phyloP scores from a whole-genome alignment of 2,329 filamentous ascomycete genomes.

The Madurella fahalii region DNA sequence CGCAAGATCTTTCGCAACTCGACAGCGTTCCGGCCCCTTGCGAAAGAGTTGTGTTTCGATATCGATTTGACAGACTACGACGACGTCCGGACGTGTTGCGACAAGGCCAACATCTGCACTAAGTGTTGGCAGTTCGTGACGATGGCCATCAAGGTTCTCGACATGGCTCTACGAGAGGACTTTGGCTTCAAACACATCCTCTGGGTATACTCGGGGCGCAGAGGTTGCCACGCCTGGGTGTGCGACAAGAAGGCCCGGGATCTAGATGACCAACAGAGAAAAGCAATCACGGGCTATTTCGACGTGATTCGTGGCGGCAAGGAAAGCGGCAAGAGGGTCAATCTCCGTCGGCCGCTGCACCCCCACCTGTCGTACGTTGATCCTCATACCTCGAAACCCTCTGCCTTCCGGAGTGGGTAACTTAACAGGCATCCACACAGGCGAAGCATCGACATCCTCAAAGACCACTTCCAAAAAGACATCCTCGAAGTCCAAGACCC shows the following conservation, averaged over 20 bases:
- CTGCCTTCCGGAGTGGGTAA: conserved; percentile 3
- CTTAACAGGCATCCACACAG: conserved; percentile 35
- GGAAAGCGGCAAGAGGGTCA: conserved; percentile 82
- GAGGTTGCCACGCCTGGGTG: conserved; percentile 97
- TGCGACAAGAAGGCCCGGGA: conserved; percentile 82
- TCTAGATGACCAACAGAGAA: conserved; percentile 81
- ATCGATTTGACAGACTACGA: conserved; percentile 99
- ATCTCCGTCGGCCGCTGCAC: conserved; percentile 78
- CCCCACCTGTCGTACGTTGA: conserved; percentile 70
- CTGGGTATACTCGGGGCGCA: conserved; percentile 96
- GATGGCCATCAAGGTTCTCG: conserved; percentile 94
- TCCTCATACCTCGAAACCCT: neutral
- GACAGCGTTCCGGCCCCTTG: conserved; percentile 76
- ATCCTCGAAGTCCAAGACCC: conserved; percentile 84
- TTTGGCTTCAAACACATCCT: conserved; percentile 96
- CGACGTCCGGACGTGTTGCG: conserved; percentile 91
- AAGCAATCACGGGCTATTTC: conserved; percentile 82
- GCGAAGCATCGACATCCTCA: conserved; percentile 81
- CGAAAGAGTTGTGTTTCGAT: conserved; percentile 97
- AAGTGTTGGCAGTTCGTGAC: conserved; percentile 98
- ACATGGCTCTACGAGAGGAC: conserved; percentile 81
- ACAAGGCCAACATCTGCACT: conserved; percentile 85
- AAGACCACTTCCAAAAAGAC: conserved; percentile 76
- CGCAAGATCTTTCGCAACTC: conserved; percentile 81
- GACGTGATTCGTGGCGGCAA: conserved; percentile 85